These are phyloP conservation scores for Acidiella bohemica DNA, from an alignment of 495 filamentous ascomycete genomes.

Conservation along the genomic window DNA sequence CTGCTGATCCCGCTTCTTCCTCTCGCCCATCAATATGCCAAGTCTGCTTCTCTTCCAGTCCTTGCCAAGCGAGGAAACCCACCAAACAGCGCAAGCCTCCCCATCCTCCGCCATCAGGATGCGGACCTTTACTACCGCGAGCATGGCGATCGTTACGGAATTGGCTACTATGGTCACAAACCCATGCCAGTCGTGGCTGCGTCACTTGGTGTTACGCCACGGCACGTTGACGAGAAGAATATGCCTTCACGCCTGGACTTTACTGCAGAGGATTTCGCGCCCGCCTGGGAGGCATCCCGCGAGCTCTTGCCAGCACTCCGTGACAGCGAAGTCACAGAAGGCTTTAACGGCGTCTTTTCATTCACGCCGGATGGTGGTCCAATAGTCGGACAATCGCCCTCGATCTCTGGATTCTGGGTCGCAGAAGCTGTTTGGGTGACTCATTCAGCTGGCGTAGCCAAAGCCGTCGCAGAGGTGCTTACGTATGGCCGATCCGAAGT, in stretches of 20 bases:
- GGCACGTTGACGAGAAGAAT: slow-evolving; percentile 36
- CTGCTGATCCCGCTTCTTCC: slow-evolving; percentile 37
- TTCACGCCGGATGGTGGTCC: slow-evolving; percentile 42
- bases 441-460: slow-evolving; percentile 40
- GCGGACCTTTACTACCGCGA: slow-evolving; percentile 42
- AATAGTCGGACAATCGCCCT: slow-evolving; percentile 35
- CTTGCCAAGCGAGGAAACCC: slow-evolving; percentile 25
- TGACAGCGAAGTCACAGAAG: slow-evolving; percentile 33
- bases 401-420: slow-evolving; percentile 39
- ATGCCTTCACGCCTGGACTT: slow-evolving; percentile 41
- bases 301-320: slow-evolving; percentile 34
- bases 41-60: slow-evolving; percentile 32
- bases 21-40: slow-evolving; percentile 40
- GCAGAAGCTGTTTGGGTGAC: slow-evolving; percentile 45
- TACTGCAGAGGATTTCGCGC: slow-evolving; percentile 36
- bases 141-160: slow-evolving; percentile 39
- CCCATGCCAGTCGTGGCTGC: slow-evolving; percentile 38
- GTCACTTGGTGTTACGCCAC: slow-evolving; percentile 31
- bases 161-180: slow-evolving; percentile 40
- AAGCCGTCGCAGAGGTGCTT: slow-evolving; percentile 36
- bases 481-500: slow-evolving; percentile 34
- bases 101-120: slow-evolving; percentile 40
- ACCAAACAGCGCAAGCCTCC: slow-evolving; percentile 33
- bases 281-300: slow-evolving; percentile 36
- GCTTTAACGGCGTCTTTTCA: slow-evolving; percentile 41